Base-by-base conservation (phyloP, 352 stramenopile genomes). In the Phytopythium kandeliae region DNA sequence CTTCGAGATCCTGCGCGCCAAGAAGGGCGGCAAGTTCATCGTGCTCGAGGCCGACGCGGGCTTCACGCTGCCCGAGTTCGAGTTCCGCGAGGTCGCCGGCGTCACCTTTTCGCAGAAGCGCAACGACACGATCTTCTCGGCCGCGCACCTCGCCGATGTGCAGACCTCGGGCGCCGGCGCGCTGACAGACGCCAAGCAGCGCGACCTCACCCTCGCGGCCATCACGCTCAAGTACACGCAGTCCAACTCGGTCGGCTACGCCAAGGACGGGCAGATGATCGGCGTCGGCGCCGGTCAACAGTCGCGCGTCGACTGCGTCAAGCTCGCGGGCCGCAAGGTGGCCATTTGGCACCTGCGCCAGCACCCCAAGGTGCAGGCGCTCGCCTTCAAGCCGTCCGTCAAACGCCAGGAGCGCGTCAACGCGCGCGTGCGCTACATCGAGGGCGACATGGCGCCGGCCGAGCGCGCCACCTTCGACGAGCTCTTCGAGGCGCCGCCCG, bases 221-320 rank as follows among this genome's bases (percentile, higher is more conserved):
- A 99, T 99, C 69, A 98, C 96, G 55, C 79, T 99, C 66, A 99
- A 99, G 86, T 99, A 99, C 81, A 99, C 97, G 51, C 97, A 99
- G 81, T 97, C 75, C 46, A 99, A 99, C 85, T 98, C 88, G 34
- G 96, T 99, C 12, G 97, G 95, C 10, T 99, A 99, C 76, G 96
- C 96, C 47, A 98, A 97, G 75, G 91, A 98, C 70, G 97, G 97
- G 26, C 98, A 99, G 86, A 99, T 99, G 96, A 97, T 99, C 33
- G 97, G 97, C 44, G 97, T 99, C n/a, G 97, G 97, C 42, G 97
- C 97, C 15, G 97, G 97, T 28, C 97, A 99, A 74, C 97, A 99
- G 81, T 98, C 82, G 49, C 95, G 97, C 51, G 97, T 99, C 3
- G 97, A 99, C 74, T 99, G 97, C 70, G 95, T 99, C 52, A 99